Percentiles rank a stretch among this genome's conserved stretches.
Conservation (phyloP, 345 rosid genomes). For the Boechera divaricarpa region DNA sequence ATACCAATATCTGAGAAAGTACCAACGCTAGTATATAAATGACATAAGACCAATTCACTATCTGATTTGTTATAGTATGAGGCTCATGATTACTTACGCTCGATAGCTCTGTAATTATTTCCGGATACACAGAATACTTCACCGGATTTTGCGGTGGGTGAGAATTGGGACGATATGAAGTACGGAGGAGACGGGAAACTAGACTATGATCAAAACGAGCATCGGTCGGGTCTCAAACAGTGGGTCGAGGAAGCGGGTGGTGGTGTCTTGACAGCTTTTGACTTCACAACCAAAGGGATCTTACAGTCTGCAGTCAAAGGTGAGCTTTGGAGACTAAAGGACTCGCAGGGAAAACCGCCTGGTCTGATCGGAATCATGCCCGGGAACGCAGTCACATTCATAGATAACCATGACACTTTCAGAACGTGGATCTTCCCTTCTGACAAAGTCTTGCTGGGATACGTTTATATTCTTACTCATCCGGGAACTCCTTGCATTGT, state of each 20-base stretch:
- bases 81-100: background rate
- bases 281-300: slow-evolving; percentile 87
- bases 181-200: slow-evolving; percentile 63
- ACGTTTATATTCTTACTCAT: slow-evolving; percentile 85
- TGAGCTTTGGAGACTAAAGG: slow-evolving; percentile 76
- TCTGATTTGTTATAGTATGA: background rate
- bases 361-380: slow-evolving; percentile 81
- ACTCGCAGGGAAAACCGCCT: slow-evolving; percentile 72
- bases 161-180: slow-evolving; percentile 69
- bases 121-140: slow-evolving; percentile 48
- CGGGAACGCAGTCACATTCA: slow-evolving; percentile 72
- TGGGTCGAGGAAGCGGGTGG: slow-evolving; percentile 78
- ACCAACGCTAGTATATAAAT: background rate
- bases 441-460: slow-evolving; percentile 87
- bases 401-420: slow-evolving; percentile 86
- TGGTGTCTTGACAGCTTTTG: slow-evolving; percentile 70
- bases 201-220: slow-evolving; percentile 58
- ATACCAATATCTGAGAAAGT: no score
- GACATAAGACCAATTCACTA: background rate
- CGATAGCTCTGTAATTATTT: background rate
- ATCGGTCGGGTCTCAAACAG: slow-evolving; percentile 57
- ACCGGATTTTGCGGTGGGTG: slow-evolving; percentile 81
- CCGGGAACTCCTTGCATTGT: slow-evolving; percentile 82
- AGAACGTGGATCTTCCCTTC: slow-evolving; percentile 78
- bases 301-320: slow-evolving; percentile 81